Conservation (phyloP, 305 asterid species). For the Vinca major region DNA sequence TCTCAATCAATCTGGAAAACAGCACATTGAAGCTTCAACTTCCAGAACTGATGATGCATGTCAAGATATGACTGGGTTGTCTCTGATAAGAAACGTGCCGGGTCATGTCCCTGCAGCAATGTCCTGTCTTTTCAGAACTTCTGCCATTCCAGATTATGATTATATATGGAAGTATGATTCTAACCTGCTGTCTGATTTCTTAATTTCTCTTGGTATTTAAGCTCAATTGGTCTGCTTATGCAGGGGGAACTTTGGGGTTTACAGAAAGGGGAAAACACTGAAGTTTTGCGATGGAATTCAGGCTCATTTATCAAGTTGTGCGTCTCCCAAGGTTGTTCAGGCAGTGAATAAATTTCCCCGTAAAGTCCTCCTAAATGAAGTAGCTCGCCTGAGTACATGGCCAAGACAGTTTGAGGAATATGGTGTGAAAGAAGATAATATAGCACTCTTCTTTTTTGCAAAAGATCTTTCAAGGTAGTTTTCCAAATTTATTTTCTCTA, state of each 20-base stretch:
- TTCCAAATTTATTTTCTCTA: background rate
- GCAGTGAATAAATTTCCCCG: conserved; percentile 14
- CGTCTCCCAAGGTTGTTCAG: conserved; percentile 14
- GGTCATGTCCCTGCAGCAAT: conserved; percentile 30
- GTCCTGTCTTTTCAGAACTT: conserved; percentile 31
- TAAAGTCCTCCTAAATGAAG: conserved; percentile 16
- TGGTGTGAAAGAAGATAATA: conserved; percentile 13
- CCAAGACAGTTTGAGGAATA: conserved; percentile 17
- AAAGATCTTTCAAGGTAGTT: conserved; percentile 15
- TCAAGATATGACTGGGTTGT: conserved; percentile 21
- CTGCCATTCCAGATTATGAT: conserved; percentile 15
- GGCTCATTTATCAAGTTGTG: conserved; percentile 16
- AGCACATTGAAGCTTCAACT: conserved; percentile 32
- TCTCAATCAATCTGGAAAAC: conserved; percentile 29
- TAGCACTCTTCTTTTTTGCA: conserved; percentile 20
- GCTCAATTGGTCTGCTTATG: background rate
- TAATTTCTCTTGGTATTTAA: background rate
- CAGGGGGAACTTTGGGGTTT: conserved; percentile 18
- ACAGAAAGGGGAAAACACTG: conserved; percentile 1
- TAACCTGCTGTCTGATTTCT: background rate
- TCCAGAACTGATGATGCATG: conserved; percentile 34
- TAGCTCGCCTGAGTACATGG: conserved; percentile 18
- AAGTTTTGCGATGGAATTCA: conserved; percentile 12
- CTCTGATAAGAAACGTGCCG: conserved; percentile 18
- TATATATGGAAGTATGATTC: conserved; percentile 19